Evolutionary conservation across 2,329 filamentous ascomycete species (phyloP).

Genomic region (Stromatinia cepivora): DNA sequence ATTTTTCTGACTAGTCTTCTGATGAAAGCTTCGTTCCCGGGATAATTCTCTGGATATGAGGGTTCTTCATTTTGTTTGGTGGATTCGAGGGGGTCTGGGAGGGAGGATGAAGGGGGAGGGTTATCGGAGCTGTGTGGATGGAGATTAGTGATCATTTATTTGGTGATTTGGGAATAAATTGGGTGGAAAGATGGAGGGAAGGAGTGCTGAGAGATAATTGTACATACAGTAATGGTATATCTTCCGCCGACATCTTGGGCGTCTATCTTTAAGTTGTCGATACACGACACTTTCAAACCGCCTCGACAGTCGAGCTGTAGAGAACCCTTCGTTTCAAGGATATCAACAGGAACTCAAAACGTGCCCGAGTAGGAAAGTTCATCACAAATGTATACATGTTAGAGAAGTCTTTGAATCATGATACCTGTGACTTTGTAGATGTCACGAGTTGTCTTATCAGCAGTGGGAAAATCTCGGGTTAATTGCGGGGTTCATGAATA

Average conservation of each 20-base stretch:
- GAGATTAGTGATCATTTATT: too few species aligned
- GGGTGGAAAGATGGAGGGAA: too few species aligned
- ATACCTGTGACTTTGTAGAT: neutral
- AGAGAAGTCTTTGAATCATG: neutral
- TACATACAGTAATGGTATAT: neutral
- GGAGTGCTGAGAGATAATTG: too few species aligned
- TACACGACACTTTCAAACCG: too few species aligned
- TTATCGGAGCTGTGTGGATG: neutral
- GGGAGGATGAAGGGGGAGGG: neutral
- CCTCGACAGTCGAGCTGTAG: too few species aligned
- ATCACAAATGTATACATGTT: too few species aligned
- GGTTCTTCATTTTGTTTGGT: neutral
- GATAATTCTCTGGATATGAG: neutral
- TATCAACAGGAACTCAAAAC: too few species aligned
- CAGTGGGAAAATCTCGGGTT: neutral
- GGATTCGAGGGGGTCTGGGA: neutral
- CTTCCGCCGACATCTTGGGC: neutral
- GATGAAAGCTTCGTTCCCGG: neutral
- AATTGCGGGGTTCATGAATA: neutral
- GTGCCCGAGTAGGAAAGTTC: too few species aligned
- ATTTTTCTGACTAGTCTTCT: slow-evolving; percentile 51
- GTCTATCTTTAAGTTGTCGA: neutral
- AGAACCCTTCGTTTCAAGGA: too few species aligned
- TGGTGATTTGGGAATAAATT: neutral
- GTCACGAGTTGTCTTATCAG: neutral